phyloP scores from a whole-genome alignment of 345 rosid genomes.

The Microthlaspi erraticum region DNA sequence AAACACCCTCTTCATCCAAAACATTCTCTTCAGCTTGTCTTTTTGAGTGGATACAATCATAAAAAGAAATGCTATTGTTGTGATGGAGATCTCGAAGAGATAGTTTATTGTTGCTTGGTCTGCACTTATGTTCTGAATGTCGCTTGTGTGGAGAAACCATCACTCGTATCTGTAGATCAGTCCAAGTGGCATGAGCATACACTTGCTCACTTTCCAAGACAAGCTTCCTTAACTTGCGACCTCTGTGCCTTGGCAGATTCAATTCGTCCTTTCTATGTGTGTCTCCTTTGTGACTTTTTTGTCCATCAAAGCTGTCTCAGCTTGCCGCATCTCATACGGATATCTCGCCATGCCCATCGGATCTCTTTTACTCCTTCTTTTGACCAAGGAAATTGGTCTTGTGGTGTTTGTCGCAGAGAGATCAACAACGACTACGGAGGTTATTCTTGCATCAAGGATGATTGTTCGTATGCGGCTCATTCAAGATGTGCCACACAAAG shows the following conservation, averaged over 20 bases:
- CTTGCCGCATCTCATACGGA: no score
- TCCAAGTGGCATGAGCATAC: slow-evolving; percentile 8
- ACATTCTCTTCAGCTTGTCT: no score
- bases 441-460: not conserved
- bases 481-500: not conserved
- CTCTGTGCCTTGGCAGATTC: not conserved
- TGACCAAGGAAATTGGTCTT: not conserved
- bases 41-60: no score
- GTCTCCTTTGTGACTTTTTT: not conserved
- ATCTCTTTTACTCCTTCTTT: no score
- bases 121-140: not conserved
- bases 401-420: not conserved
- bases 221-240: not conserved
- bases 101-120: not conserved
- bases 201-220: not conserved
- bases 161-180: not conserved
- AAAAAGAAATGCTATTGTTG: not conserved
- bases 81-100: not conserved
- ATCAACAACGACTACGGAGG: not conserved
- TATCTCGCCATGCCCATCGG: no score
- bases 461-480: not conserved
- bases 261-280: not conserved
- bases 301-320: not conserved
- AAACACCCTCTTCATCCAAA: no score
- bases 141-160: not conserved